Percentiles rank a stretch among this genome's conserved stretches.
Conservation (phyloP, 441 rosid genomes). For the Jatropha multifida region DNA sequence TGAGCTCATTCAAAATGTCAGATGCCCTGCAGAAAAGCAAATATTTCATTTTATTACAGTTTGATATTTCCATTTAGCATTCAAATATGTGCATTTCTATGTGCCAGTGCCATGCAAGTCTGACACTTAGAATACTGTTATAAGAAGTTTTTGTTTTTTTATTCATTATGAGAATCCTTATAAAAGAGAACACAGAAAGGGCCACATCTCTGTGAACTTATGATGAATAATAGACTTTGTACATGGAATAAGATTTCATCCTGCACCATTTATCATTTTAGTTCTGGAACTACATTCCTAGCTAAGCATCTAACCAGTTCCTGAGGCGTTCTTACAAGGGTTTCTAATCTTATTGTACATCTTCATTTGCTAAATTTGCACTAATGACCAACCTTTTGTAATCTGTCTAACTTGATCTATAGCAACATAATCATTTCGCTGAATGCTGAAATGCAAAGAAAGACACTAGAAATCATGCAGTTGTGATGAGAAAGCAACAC, state of each 20-base stretch:
- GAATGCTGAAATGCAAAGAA: background rate
- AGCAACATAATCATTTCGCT: background rate
- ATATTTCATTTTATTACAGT: background rate
- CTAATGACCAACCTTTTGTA: background rate
- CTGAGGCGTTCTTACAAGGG: no score
- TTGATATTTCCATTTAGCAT: background rate
- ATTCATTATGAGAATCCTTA: background rate
- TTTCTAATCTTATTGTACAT: no score
- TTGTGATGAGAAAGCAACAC: background rate
- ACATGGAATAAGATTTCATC: background rate
- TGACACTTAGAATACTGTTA: background rate
- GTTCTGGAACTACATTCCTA: no score
- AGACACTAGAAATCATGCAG: background rate
- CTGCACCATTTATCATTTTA: background rate
- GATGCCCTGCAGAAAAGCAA: constrained; percentile 50
- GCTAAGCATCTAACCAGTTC: no score
- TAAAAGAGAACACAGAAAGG: background rate
- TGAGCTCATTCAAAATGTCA: constrained; percentile 61
- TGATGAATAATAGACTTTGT: background rate
- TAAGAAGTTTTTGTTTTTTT: background rate
- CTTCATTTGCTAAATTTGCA: background rate
- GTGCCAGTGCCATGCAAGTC: background rate
- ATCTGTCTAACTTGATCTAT: background rate
- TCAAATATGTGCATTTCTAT: background rate
- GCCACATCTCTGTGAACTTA: background rate